Percentiles rank a stretch among this genome's conserved stretches.
Conservation (phyloP, 371 early-diverging fungal species). For the Smittium mucronatum region DNA sequence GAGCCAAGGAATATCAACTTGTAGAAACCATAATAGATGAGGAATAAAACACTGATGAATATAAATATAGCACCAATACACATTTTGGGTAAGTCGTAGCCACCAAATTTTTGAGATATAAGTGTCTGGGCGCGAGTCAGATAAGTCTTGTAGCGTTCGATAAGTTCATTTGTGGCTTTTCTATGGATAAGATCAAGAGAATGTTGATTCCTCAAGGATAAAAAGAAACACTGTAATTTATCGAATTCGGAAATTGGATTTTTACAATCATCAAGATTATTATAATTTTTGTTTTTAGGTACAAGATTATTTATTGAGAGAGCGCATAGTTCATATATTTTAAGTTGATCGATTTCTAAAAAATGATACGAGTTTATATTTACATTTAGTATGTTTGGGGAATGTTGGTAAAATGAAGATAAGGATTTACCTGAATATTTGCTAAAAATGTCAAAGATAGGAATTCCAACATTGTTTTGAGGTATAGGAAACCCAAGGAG, state of each 20-base stretch:
- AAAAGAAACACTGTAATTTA: neutral
- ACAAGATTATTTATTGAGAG: neutral
- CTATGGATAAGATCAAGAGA: neutral
- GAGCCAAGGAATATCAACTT: neutral
- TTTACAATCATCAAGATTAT: neutral
- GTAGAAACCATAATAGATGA: constrained; percentile 6
- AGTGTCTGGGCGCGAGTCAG: constrained; percentile 32
- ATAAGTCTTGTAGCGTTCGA: constrained; percentile 22
- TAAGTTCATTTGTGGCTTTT: neutral
- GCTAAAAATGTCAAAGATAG: neutral
- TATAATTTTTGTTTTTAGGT: neutral
- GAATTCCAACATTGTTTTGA: constrained; percentile 67
- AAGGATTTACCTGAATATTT: neutral
- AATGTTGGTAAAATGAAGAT: neutral
- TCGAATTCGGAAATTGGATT: neutral
- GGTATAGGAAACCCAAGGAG: constrained; percentile 81
- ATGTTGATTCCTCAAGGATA: neutral
- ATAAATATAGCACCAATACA: constrained; percentile 29
- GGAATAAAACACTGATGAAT: constrained; percentile 3
- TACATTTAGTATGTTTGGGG: neutral
- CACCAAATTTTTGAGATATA: constrained; percentile 40
- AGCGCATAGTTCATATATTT: constrained; percentile 1
- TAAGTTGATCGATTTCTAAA: neutral
- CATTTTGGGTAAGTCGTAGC: constrained; percentile 42
- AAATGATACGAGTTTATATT: neutral